phyloP scores from a whole-genome alignment of 176 grass and related monocot genomes.

The Ananas comosus region DNA sequence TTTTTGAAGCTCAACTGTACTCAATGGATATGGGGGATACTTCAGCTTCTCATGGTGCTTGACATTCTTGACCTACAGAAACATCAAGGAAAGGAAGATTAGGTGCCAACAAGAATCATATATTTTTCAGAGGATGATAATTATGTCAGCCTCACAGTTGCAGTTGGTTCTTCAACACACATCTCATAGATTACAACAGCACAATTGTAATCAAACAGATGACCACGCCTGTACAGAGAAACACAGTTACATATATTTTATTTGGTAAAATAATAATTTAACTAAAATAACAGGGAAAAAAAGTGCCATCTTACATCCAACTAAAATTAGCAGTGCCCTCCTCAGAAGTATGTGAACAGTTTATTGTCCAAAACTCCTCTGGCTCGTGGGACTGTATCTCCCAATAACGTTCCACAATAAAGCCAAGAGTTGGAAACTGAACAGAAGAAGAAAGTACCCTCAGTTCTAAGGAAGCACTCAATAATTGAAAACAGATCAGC shows the following conservation, averaged over 20 bases:
- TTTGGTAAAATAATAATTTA: neutral
- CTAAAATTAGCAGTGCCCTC: conserved; percentile 73
- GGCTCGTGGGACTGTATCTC: conserved; percentile 92
- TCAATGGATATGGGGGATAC: conserved; percentile 93
- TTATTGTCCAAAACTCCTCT: conserved; percentile 97
- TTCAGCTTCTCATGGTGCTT: conserved; percentile 84
- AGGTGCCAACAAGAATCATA: conserved; percentile 6
- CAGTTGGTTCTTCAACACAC: conserved; percentile 86
- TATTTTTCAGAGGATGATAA: conserved; percentile 12
- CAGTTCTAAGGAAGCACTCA: conserved; percentile 12
- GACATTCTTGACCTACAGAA: conserved; percentile 65
- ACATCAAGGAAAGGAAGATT: neutral
- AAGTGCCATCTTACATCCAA: conserved; percentile 66
- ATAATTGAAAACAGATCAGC: conserved; percentile 8
- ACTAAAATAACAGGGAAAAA: neutral
- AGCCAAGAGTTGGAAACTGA: conserved; percentile 96
- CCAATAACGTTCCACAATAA: conserved; percentile 95
- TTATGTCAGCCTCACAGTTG: conserved; percentile 55
- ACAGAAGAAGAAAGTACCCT: conserved; percentile 18
- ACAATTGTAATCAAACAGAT: conserved; percentile 76
- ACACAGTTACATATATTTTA: conserved; percentile 15
- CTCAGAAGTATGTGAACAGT: conserved; percentile 89
- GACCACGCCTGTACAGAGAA: conserved; percentile 58
- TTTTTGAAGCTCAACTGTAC: conserved; percentile 94
- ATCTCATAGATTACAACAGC: conserved; percentile 85